Evolutionary conservation across 495 filamentous ascomycete genomes (phyloP), one percentile per base, ranked within the genome.

Genomic region (Podospora didyma): DNA sequence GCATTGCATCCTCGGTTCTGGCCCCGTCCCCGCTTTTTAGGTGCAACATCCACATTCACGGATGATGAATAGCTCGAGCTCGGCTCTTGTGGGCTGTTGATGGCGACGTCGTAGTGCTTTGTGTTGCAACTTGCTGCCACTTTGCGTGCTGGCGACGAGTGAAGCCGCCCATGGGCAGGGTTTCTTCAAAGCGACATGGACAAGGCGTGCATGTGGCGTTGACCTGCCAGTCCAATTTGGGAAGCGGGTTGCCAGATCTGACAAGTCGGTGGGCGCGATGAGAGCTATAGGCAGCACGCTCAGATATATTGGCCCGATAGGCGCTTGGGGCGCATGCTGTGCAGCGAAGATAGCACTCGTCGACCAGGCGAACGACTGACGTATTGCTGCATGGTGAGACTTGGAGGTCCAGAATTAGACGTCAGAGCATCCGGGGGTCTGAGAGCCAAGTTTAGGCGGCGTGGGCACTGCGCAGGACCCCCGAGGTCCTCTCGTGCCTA

Each of bases 1-100:
- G 9, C 26, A 31, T 31, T 9, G 26, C 41, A 44, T 50, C 19
- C 24, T 31, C 26, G 48, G 23, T 34, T 31, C 45, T 34, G 7
- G 24, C 23, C n/a, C 11, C 37, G 23, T 31, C 52, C 58, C 58
- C 51, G 58, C 58, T 54, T 55, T 60, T 41, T 56, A n/a, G 22
- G 58, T 60, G 58, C 51, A 60, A 60, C 57, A 55, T 51, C 23
- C 42, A 46, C 26, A 31, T n/a, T n/a, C n/a, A n/a, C n/a, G n/a
- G n/a, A n/a, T n/a, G n/a, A n/a, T 31, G 26, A 9, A 31, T 9
- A 31, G 26, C 26, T 31, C 9, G 26, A 34, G 34, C 31, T 45
- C 51, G 57, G 57, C 51, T 54, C 35, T 39, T 26, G 35, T 34
- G 49, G n/a, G 14, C 39, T 14, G 39, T 42, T 42, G 14, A 42